A percentile compares a stretch with the other conserved stretches of the same genome.
Evolutionary conservation across 1,284 basidiomycete genomes (phyloP).

Genomic region (Sporisorium exsertum): DNA sequence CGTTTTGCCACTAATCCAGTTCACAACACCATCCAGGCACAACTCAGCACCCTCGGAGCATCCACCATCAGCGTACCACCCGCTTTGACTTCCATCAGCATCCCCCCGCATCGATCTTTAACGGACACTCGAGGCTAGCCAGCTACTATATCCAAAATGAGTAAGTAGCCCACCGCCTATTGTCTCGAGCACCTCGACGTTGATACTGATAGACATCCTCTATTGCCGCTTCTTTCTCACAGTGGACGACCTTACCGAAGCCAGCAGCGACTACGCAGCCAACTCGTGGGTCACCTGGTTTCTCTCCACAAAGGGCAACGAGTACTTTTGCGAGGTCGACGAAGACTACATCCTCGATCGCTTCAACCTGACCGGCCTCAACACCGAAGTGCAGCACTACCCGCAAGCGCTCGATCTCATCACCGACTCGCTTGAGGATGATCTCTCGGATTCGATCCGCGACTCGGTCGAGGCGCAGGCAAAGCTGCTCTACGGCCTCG

Average conservation of each 20-base stretch:
- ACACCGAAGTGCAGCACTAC: constrained; percentile 96
- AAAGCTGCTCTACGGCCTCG: constrained; percentile 66
- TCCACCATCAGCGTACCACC: neutral
- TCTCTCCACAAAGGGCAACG: constrained; percentile 84
- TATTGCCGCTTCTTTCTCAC: neutral
- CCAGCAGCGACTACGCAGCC: constrained; percentile 88
- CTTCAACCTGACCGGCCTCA: constrained; percentile 96
- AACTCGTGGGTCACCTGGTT: constrained; percentile 94
- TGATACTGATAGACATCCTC: neutral
- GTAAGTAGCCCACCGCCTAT: neutral
- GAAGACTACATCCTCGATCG: constrained; percentile 98
- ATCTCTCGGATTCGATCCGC: constrained; percentile 60
- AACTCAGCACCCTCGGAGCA: constrained; percentile 2
- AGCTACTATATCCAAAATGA: neutral
- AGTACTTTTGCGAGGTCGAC: constrained; percentile 99
- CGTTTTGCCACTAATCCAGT: too few relatives aligned
- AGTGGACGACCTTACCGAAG: constrained; percentile 86
- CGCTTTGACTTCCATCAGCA: too few relatives aligned
- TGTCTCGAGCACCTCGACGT: neutral
- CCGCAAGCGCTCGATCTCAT: constrained; percentile 93
- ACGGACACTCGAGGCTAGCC: neutral
- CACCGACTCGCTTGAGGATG: constrained; percentile 73
- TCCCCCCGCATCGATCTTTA: neutral
- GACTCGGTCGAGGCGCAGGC: constrained; percentile 67
- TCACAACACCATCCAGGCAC: neutral